These are phyloP conservation scores for Coccomyxa sp. DNA, from an alignment of 139 green algal species.

Conservation along the genomic window DNA sequence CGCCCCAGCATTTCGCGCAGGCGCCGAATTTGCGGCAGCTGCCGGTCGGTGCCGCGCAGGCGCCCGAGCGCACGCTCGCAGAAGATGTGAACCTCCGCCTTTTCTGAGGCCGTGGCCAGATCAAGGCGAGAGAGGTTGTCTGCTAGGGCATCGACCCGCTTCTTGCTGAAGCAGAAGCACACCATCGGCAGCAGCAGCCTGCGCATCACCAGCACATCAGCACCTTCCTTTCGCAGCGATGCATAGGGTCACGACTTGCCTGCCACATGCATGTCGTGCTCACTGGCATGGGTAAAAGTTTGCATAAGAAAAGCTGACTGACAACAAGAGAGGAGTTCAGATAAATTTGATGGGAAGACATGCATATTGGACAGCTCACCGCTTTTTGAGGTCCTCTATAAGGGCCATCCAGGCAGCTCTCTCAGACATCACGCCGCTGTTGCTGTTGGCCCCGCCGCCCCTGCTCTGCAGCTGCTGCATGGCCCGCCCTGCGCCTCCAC, in stretches of 20 bases:
- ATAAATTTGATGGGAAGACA: background rate
- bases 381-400: slow-evolving; percentile 15
- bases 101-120: slow-evolving; percentile 67
- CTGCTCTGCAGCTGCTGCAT: slow-evolving; percentile 12
- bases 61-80: slow-evolving; percentile 46
- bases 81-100: slow-evolving; percentile 70
- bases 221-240: background rate
- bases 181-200: slow-evolving; percentile 73
- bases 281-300: too few relatives aligned
- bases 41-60: slow-evolving; percentile 67
- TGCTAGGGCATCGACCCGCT: slow-evolving; percentile 55
- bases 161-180: slow-evolving; percentile 90
- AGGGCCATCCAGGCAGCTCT: background rate
- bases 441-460: slow-evolving; percentile 32
- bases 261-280: too few relatives aligned
- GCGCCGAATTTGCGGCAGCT: slow-evolving; percentile 82
- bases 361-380: background rate
- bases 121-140: slow-evolving; percentile 54
- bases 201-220: background rate
- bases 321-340: too few relatives aligned
- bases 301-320: too few relatives aligned
- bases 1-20: slow-evolving; percentile 82
- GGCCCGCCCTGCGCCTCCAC: too few relatives aligned
- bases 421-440: slow-evolving; percentile 5
- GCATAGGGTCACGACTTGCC: background rate